Conservation (phyloP, 441 rosid genomes). For the Gossypium trilobum region DNA sequence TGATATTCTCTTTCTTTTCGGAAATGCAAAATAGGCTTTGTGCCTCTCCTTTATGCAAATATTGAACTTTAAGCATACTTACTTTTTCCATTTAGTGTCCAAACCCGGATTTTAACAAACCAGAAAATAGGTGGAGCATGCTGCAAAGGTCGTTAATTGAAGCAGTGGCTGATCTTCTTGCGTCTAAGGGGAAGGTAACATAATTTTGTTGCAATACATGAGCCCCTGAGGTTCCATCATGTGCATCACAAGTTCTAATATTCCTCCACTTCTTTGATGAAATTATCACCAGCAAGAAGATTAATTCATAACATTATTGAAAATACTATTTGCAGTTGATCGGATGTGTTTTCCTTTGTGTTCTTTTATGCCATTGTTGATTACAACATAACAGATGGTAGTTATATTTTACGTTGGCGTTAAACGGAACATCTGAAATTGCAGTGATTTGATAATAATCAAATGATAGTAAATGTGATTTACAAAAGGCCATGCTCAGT, state of each 20-base stretch:
- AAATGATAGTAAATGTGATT: not conserved
- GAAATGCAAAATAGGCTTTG: not conserved
- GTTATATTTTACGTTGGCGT: not conserved
- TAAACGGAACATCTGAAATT: not conserved
- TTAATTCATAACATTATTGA: not conserved
- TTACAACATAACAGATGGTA: not conserved
- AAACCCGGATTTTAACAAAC: constrained; percentile 57
- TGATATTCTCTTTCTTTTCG: not conserved
- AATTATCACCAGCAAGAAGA: not conserved
- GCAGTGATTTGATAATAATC: not conserved
- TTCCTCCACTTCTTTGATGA: not conserved
- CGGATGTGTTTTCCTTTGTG: not conserved
- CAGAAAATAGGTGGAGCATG: constrained; percentile 68
- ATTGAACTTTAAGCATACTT: constrained; percentile 2
- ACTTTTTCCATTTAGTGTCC: constrained; percentile 46
- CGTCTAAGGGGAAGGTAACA: constrained; percentile 49
- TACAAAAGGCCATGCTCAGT: not conserved
- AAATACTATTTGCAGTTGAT: not conserved
- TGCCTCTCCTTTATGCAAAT: not conserved
- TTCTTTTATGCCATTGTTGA: not conserved
- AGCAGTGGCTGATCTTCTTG: constrained; percentile 55
- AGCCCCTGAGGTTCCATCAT: not conserved
- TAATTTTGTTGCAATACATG: not conserved
- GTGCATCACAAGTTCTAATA: not conserved
- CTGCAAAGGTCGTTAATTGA: constrained; percentile 52